Conservation (phyloP, 2,329 filamentous ascomycete species). For the Talaromyces funiculosus region DNA sequence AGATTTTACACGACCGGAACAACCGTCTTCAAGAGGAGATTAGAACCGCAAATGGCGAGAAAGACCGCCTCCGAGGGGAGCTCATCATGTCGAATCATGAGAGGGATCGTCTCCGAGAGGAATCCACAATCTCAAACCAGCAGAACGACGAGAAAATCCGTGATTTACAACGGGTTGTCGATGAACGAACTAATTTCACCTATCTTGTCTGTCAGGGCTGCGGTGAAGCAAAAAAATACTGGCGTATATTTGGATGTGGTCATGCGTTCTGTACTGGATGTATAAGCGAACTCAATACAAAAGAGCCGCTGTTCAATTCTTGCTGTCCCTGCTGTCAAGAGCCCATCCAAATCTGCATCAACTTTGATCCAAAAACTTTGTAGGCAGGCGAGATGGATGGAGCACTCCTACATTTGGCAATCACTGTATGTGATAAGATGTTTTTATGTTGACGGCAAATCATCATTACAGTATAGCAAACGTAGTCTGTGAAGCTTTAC, state of each 20-base stretch:
- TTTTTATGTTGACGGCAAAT: too few species aligned
- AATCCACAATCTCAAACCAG: background rate
- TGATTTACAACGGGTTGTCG: background rate
- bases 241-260: background rate
- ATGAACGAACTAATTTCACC: background rate
- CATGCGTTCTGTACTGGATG: constrained; percentile 2
- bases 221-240: background rate
- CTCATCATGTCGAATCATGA: background rate
- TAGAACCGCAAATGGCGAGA: background rate
- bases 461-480: too few species aligned
- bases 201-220: background rate
- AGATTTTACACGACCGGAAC: background rate
- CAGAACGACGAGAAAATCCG: background rate
- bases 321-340: constrained; percentile 1
- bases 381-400: background rate
- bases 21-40: background rate
- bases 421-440: too few species aligned
- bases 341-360: background rate
- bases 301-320: background rate
- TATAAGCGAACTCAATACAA: background rate
- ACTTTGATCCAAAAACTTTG: background rate
- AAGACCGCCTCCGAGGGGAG: background rate
- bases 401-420: too few species aligned
- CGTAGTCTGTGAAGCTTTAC: too few species aligned
- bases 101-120: background rate